Conservation (phyloP, 164 flowering plant genomes). For the Platanus orientalis region DNA sequence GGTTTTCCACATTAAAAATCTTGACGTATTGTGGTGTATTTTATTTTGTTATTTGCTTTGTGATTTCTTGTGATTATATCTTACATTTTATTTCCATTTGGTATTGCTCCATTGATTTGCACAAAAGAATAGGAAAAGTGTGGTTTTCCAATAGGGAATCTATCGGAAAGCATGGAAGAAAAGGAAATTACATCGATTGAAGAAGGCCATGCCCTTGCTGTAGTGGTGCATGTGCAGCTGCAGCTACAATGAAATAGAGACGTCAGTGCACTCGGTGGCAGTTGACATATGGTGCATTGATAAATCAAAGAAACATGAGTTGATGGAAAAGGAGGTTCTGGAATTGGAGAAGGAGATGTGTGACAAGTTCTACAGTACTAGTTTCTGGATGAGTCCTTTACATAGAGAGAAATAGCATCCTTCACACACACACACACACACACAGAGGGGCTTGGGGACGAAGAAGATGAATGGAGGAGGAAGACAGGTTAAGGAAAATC, state of each 20-base stretch:
- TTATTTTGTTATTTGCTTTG: no score
- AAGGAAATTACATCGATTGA: slow-evolving; percentile 15
- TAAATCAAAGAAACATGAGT: background rate
- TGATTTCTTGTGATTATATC: no score
- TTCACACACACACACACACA: no score
- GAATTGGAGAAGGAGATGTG: slow-evolving; percentile 85
- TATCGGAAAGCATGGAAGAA: slow-evolving; percentile 48
- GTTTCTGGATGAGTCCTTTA: slow-evolving; percentile 90
- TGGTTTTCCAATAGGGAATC: no score
- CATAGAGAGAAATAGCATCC: slow-evolving; percentile 26
- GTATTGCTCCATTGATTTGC: no score
- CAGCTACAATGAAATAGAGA: slow-evolving; percentile 35
- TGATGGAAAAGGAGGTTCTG: slow-evolving; percentile 27
- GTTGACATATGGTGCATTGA: background rate
- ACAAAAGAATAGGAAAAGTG: no score
- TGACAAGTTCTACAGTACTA: slow-evolving; percentile 57
- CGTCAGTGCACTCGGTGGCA: slow-evolving; percentile 25
- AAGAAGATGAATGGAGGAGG: no score
- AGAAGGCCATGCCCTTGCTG: slow-evolving; percentile 12
- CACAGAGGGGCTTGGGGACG: no score
- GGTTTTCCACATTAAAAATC: no score
- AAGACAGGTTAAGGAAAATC: no score
- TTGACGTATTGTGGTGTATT: no score
- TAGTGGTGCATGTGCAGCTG: slow-evolving; percentile 22
- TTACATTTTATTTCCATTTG: no score